Evolutionary conservation across 2,329 filamentous ascomycete genomes (phyloP).

Genomic region (Phoma sp.): DNA sequence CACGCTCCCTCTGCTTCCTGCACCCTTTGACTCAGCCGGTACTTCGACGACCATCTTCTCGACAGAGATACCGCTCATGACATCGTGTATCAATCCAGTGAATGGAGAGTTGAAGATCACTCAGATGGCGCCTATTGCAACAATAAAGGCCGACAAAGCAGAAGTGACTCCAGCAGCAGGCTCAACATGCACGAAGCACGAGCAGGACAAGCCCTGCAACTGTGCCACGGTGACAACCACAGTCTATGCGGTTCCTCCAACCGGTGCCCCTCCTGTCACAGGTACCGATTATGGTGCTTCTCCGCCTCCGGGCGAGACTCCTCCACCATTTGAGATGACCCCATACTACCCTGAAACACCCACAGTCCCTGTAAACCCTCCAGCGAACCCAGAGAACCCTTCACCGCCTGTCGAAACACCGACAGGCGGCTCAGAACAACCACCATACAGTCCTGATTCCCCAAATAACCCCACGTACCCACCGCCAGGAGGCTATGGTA

Average conservation of each 20-base stretch:
- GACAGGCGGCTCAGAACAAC: not conserved
- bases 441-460: not conserved
- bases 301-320: not conserved
- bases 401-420: not conserved
- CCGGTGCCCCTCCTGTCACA: not conserved
- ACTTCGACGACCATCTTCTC: conserved; percentile 29
- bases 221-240: conserved; percentile 3
- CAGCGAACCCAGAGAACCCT: not conserved
- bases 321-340: not conserved
- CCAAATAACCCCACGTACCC: not conserved
- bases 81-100: conserved; percentile 21
- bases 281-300: not conserved
- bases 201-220: not conserved
- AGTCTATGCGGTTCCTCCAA: not conserved
- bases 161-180: not conserved
- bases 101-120: conserved; percentile 3
- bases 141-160: not conserved
- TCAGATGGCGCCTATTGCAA: conserved; percentile 3
- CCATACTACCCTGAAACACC: not conserved
- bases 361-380: not conserved
- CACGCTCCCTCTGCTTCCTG: conserved; percentile 28
- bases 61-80: conserved; percentile 26
- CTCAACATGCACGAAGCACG: conserved; percentile 1
- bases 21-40: conserved; percentile 19
- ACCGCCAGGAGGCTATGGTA: not conserved